Conservation (phyloP, 305 asterid genomes). For the Plantago lanceolata region DNA sequence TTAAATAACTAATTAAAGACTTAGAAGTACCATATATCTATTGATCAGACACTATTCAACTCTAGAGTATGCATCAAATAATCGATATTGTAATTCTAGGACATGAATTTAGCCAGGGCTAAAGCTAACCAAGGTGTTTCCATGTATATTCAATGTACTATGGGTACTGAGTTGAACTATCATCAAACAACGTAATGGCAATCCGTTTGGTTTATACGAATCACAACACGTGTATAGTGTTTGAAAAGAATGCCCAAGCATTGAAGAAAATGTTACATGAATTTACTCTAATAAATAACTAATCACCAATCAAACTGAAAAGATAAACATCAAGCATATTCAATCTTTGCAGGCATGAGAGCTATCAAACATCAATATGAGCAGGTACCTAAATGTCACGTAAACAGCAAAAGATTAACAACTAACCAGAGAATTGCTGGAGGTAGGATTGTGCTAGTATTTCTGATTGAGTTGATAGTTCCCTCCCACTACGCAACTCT, state of each 20-base stretch:
- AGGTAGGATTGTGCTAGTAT: slow-evolving; percentile 43
- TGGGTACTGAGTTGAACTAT: background rate
- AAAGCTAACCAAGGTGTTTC: background rate
- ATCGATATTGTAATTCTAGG: background rate
- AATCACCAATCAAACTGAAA: background rate
- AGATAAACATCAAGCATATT: no score
- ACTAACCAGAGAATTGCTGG: slow-evolving; percentile 42
- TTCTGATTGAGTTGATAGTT: slow-evolving; percentile 7
- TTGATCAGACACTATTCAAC: background rate
- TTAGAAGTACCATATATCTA: background rate
- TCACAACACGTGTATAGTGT: background rate
- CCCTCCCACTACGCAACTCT: slow-evolving; percentile 45
- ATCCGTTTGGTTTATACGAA: background rate
- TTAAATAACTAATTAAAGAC: background rate
- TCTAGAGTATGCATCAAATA: background rate
- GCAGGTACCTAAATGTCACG: background rate
- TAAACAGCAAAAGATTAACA: slow-evolving; percentile 13
- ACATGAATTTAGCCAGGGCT: background rate
- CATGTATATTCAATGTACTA: no score
- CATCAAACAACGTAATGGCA: background rate
- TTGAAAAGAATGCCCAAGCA: no score
- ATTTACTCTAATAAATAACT: background rate
- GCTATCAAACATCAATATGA: slow-evolving; percentile 13
- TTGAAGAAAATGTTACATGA: background rate
- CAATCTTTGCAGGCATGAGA: background rate